Percentiles rank a stretch among this genome's conserved stretches.
These are phyloP conservation scores for Paratinospora sagittata DNA, from an alignment of 164 flowering plant genomes.

Conservation along the genomic window DNA sequence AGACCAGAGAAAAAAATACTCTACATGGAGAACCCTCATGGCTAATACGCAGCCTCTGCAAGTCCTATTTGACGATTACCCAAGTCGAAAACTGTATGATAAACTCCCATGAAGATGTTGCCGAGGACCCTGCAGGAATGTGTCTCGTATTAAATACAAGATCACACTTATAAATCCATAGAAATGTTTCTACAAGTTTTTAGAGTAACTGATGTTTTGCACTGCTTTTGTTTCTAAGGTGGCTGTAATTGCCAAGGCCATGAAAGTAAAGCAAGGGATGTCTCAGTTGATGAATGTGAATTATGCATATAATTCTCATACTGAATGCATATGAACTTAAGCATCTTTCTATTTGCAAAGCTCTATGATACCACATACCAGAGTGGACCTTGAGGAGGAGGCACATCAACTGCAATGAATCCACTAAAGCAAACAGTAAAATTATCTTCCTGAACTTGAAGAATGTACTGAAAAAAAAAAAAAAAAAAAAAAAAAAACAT, in stretches of 20 bases:
- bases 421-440: slow-evolving; percentile 55
- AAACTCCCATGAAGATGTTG: slow-evolving; percentile 41
- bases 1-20: no score
- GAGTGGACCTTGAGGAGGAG: slow-evolving; percentile 67
- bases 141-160: no score
- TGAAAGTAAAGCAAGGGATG: neutral
- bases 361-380: slow-evolving; percentile 29
- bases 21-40: neutral
- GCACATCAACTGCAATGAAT: slow-evolving; percentile 55
- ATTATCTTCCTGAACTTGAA: slow-evolving; percentile 45
- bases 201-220: no score
- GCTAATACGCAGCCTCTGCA: slow-evolving; percentile 28
- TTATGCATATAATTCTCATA: neutral
- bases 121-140: slow-evolving; percentile 39
- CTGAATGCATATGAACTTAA: neutral
- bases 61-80: slow-evolving; percentile 43
- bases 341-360: neutral
- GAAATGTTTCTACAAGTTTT: no score
- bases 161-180: neutral
- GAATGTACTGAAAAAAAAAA: slow-evolving; percentile 52
- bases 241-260: neutral
- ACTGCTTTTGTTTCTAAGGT: no score
- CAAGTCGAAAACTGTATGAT: slow-evolving; percentile 52
- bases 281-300: neutral
- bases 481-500: no score